phyloP scores from a whole-genome alignment of 2,329 filamentous ascomycete genomes.

The Hysterium pulicare region DNA sequence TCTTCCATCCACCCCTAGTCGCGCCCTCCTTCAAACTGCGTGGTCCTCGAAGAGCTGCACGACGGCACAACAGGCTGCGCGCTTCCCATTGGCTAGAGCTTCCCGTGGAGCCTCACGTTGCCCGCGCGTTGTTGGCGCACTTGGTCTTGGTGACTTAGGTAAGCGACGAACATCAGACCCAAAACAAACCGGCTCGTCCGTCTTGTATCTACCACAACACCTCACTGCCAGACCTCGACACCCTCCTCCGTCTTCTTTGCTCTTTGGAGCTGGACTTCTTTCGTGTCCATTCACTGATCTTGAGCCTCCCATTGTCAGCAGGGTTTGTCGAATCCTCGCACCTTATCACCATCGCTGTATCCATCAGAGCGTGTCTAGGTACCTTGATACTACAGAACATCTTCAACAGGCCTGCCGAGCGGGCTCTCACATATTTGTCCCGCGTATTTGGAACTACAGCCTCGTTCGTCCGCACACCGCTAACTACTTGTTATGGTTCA shows the following conservation, averaged over 20 bases:
- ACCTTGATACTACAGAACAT: slow-evolving; percentile 26
- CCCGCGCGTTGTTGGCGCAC: slow-evolving; percentile 23
- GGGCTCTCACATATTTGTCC: slow-evolving; percentile 16
- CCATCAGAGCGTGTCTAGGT: slow-evolving; percentile 28
- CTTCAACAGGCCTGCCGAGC: slow-evolving; percentile 20
- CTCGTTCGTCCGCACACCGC: too few relatives aligned
- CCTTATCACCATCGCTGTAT: slow-evolving; percentile 32
- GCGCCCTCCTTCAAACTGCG: slow-evolving; percentile 20
- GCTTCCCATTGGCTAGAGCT: slow-evolving; percentile 30
- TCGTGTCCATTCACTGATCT: slow-evolving; percentile 22
- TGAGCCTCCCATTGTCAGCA: slow-evolving; percentile 22
- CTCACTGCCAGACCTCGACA: slow-evolving; percentile 28
- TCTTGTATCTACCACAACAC: slow-evolving; percentile 30
- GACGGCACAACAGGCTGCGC: slow-evolving; percentile 28
- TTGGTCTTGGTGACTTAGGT: slow-evolving; percentile 22
- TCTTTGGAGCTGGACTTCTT: slow-evolving; percentile 31
- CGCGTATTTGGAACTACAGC: slow-evolving; percentile 18
- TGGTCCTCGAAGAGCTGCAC: too few relatives aligned
- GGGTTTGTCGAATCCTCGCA: slow-evolving; percentile 24
- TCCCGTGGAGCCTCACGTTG: slow-evolving; percentile 28
- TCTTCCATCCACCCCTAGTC: neutral
- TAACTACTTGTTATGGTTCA: slow-evolving; percentile 4
- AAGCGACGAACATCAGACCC: slow-evolving; percentile 18
- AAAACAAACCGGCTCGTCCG: slow-evolving; percentile 34
- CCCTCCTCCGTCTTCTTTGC: slow-evolving; percentile 21